phyloP scores from a whole-genome alignment of 202 grass and related monocot genomes.

The Zizania palustris region DNA sequence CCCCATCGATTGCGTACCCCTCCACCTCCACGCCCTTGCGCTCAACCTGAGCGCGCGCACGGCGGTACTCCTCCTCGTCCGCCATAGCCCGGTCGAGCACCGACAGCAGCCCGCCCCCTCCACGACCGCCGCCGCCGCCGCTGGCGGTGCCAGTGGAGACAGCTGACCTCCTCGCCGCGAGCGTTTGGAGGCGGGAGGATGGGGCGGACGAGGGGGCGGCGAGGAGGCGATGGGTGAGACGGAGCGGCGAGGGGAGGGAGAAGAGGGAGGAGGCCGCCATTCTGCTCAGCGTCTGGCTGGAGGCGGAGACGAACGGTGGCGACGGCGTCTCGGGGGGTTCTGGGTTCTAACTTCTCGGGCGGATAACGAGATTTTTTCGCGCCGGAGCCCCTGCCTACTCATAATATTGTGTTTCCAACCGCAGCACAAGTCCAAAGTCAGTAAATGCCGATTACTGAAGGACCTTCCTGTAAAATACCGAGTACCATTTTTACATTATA shows the following conservation, averaged over 20 bases:
- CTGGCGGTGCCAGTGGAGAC: slow-evolving; percentile 16
- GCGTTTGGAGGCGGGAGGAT: slow-evolving; percentile 39
- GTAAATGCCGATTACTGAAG: not conserved
- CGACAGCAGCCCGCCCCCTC: slow-evolving; percentile 54
- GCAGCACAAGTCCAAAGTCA: not conserved
- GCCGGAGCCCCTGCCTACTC: not conserved
- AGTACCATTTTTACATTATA: too few relatives aligned
- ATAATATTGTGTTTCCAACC: not conserved
- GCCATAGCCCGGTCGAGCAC: slow-evolving; percentile 76
- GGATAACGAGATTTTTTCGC: slow-evolving; percentile 46
- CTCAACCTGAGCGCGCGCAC: slow-evolving; percentile 77
- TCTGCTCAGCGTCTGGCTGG: not conserved
- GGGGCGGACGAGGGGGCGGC: not conserved
- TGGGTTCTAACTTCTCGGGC: slow-evolving; percentile 27
- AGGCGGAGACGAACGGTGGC: slow-evolving; percentile 25
- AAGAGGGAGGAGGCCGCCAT: slow-evolving; percentile 43
- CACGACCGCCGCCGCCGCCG: not conserved
- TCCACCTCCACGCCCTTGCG: slow-evolving; percentile 83
- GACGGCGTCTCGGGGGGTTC: slow-evolving; percentile 25
- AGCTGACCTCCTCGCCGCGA: slow-evolving; percentile 45
- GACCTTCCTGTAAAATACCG: slow-evolving; percentile 6
- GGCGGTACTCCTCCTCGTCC: slow-evolving; percentile 93
- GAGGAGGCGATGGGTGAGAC: slow-evolving; percentile 11
- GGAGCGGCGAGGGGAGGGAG: slow-evolving; percentile 37
- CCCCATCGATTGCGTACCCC: slow-evolving; percentile 74